Percentiles rank a stretch among this genome's conserved stretches.
These are phyloP conservation scores for Curvularia verruculosa DNA, from an alignment of 2,329 filamentous ascomycete genomes.

Conservation along the genomic window DNA sequence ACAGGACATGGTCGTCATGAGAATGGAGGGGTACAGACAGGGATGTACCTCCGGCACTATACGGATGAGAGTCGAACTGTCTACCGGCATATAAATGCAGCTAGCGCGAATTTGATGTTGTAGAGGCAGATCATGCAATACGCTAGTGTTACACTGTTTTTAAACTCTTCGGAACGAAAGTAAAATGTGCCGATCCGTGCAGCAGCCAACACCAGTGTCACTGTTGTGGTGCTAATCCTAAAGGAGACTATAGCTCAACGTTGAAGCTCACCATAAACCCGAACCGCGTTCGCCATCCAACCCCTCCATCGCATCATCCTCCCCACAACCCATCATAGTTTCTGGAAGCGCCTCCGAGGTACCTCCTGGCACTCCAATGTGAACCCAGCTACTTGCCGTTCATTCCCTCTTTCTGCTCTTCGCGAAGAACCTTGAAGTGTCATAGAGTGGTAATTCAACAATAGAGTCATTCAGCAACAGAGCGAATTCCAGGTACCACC, in stretches of 20 bases:
- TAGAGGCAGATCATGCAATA: not conserved
- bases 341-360: not conserved
- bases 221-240: not conserved
- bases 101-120: not conserved
- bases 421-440: constrained; percentile 37
- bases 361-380: not conserved
- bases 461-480: constrained; percentile 34
- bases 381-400: not conserved
- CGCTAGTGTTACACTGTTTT: not conserved
- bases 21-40: not conserved
- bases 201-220: not conserved
- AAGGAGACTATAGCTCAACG: not conserved
- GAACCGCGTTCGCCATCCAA: constrained; percentile 16
- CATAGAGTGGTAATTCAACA: constrained; percentile 32
- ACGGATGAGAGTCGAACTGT: not conserved
- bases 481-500: constrained; percentile 32
- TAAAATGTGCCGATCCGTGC: not conserved
- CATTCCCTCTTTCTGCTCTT: constrained; percentile 26
- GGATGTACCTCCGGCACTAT: not conserved
- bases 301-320: constrained; percentile 21
- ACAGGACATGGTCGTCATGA: not conserved
- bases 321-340: not conserved
- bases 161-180: not conserved
- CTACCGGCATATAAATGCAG: not conserved
- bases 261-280: not conserved